Evolutionary conservation across 495 filamentous ascomycete genomes (phyloP), one percentile per base, ranked within the genome.

Genomic region (Penicillium dipodomyicola): DNA sequence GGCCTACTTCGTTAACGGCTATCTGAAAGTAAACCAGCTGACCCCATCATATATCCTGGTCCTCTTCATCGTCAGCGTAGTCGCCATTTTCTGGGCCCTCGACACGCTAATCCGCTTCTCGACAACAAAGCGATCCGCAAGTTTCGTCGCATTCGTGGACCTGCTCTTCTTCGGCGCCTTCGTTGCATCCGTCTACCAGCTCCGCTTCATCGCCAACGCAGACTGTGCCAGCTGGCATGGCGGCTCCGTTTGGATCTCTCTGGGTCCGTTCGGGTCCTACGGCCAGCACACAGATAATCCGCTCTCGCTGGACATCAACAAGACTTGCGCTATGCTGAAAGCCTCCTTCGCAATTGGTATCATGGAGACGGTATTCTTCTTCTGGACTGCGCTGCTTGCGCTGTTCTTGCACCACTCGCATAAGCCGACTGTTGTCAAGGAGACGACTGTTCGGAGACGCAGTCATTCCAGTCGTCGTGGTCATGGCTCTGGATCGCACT

Each of bases 241-340:
- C 19, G 71, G 69, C 45, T 58, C 70, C 2, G 80, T 81, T 46
- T 84, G 80, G 57, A 54, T 88, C 50, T 78, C 76, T 20, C 74
- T 91, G 12, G 86, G 87, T 29, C 74, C 78, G 17, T 82, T 89
- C 43, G 84, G 87, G 29, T 70, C 66, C 52, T 75, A 68, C 19
- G 75, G 73, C 17, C 65, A 61, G 10, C 50, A 53, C 22, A 66
- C 68, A 1, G 77, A 77, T 48, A 78, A 72, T 39, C 66, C 60
- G 19, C 67, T 78, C 5, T 56, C 78, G 22, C 51, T 84, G 4
- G 65, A 77, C 12, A 63, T 84, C 22, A 81, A 92, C 66, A 93
- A 93, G 80, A 80, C 79, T 3, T 96, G 92, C 71, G 82, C 83
- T 17, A 93, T 96, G 90, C 81, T 93, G 52, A 96, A 96, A 82